Percentiles rank a stretch among this genome's conserved stretches.
Evolutionary conservation across 441 rosid species (phyloP).

Genomic region (Capsella rubella): DNA sequence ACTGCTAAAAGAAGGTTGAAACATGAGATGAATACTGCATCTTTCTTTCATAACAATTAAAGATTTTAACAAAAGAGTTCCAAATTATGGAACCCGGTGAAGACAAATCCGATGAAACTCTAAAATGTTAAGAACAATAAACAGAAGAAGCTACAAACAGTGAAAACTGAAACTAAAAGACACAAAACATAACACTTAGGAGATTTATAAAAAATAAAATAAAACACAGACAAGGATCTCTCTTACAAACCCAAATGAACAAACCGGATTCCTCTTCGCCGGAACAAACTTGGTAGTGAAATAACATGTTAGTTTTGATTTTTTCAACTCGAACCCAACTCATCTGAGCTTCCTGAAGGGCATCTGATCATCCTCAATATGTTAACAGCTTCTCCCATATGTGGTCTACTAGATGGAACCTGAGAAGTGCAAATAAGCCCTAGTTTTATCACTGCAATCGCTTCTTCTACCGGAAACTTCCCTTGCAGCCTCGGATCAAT

Average conservation of each 20-base stretch:
- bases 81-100: slow-evolving; percentile 73
- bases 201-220: slow-evolving; percentile 36
- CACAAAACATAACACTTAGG: slow-evolving; percentile 43
- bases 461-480: slow-evolving; percentile 80
- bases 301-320: slow-evolving; percentile 37
- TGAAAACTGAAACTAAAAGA: slow-evolving; percentile 39
- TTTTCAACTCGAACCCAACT: slow-evolving; percentile 52
- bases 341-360: slow-evolving; percentile 87
- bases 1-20: not conserved
- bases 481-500: slow-evolving; percentile 74
- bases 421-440: slow-evolving; percentile 95
- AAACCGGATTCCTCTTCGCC: slow-evolving; percentile 91
- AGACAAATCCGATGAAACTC: slow-evolving; percentile 71
- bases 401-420: slow-evolving; percentile 96
- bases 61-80: slow-evolving; percentile 46
- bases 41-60: not conserved
- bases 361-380: slow-evolving; percentile 91
- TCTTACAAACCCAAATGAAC: slow-evolving; percentile 50
- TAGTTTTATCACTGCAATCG: slow-evolving; percentile 83
- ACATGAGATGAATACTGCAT: not conserved
- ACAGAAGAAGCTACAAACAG: slow-evolving; percentile 50
- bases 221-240: slow-evolving; percentile 43
- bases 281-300: slow-evolving; percentile 47
- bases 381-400: slow-evolving; percentile 93
- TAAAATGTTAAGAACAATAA: slow-evolving; percentile 40